Evolutionary conservation across 2,329 filamentous ascomycete genomes (phyloP).

Genomic region (Alternaria infectoria): DNA sequence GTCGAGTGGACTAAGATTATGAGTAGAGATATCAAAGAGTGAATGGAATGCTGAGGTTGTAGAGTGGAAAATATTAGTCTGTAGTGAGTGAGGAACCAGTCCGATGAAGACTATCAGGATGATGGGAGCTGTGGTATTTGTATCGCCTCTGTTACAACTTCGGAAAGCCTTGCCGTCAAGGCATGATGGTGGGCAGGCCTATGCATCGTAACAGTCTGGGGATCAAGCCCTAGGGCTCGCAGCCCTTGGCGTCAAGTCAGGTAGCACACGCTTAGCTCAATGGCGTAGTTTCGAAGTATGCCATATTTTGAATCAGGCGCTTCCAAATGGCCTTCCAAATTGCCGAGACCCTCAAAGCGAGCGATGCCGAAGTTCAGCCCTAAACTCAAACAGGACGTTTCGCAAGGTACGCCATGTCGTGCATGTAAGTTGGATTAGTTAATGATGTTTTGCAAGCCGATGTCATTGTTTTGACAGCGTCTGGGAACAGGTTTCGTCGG

Average conservation of each 20-base stretch:
- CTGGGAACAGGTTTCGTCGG: constrained; percentile 38
- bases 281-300: constrained; percentile 16
- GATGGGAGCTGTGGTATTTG: constrained; percentile 28
- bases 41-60: constrained; percentile 24
- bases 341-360: constrained; percentile 6
- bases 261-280: constrained; percentile 23
- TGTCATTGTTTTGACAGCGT: constrained; percentile 42
- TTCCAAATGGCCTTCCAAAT: constrained; percentile 1
- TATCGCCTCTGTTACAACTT: constrained; percentile 12
- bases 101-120: constrained; percentile 23
- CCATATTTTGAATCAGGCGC: constrained; percentile 22
- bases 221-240: constrained; percentile 13
- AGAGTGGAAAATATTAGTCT: constrained; percentile 28
- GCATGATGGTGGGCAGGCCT: constrained; percentile 11
- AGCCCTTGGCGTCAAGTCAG: neutral
- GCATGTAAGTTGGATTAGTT: constrained; percentile 9
- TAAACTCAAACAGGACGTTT: constrained; percentile 16
- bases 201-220: constrained; percentile 8
- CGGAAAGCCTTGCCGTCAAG: neutral
- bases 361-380: constrained; percentile 7
- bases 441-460: constrained; percentile 33
- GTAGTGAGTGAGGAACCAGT: constrained; percentile 40
- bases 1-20: constrained; percentile 21
- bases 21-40: constrained; percentile 8
- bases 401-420: constrained; percentile 17